Evolutionary conservation across 2,329 filamentous ascomycete genomes (phyloP).

Genomic region (Lecanosticta acicola): DNA sequence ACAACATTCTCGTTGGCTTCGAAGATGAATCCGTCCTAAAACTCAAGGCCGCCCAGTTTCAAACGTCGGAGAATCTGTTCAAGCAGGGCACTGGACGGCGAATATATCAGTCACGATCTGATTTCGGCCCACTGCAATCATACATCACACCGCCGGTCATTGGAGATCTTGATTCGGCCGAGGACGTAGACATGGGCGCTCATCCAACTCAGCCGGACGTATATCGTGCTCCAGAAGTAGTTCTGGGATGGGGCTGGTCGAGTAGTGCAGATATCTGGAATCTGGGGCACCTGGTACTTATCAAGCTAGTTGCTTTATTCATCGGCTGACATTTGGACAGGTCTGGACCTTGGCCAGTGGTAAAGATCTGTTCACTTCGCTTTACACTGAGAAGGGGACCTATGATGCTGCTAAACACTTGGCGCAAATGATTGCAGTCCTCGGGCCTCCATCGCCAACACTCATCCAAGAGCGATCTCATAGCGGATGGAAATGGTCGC

Average conservation of each 20-base stretch:
- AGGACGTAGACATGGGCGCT: neutral
- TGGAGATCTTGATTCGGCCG: neutral
- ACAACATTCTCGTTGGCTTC: neutral
- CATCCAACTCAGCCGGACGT: neutral
- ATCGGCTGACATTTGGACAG: neutral
- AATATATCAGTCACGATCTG: neutral
- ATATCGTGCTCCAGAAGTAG: constrained; percentile 1
- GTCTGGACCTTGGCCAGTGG: neutral
- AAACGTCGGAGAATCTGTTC: neutral
- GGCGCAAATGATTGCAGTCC: neutral
- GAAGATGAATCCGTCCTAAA: neutral
- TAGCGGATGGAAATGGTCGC: neutral
- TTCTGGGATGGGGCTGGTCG: constrained; percentile 1
- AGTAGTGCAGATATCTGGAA: constrained; percentile 2
- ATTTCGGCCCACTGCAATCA: constrained; percentile 1
- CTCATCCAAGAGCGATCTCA: neutral
- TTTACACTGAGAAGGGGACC: neutral
- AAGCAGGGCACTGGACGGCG: neutral
- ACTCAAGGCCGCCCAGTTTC: neutral
- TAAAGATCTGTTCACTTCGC: neutral
- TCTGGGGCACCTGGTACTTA: neutral
- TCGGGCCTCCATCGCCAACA: neutral
- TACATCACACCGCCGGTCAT: neutral
- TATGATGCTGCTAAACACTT: neutral
- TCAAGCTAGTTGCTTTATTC: neutral